A percentile compares a stretch with the other conserved stretches of the same genome.
Evolutionary conservation across 2,329 filamentous ascomycete genomes (phyloP).

Genomic region (Colletotrichum paranaense): DNA sequence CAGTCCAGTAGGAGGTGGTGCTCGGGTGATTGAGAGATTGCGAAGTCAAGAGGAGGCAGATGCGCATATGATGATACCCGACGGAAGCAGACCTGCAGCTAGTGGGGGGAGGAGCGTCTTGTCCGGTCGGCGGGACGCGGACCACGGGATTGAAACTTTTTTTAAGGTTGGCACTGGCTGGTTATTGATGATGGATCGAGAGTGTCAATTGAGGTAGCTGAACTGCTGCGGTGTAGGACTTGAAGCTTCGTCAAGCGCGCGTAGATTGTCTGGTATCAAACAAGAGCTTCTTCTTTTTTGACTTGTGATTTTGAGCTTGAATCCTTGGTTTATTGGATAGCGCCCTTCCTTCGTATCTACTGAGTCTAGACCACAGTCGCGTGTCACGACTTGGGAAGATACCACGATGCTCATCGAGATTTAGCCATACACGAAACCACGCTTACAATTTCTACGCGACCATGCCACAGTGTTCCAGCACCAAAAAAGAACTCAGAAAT

Average conservation of each 20-base stretch:
- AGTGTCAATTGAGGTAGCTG: not conserved
- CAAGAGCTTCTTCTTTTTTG: not conserved
- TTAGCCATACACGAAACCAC: constrained; percentile 7
- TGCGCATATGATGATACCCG: constrained; percentile 20
- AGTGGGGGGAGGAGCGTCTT: constrained; percentile 23
- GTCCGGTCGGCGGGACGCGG: constrained; percentile 29
- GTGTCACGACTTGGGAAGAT: constrained; percentile 24
- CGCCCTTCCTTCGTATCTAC: not conserved
- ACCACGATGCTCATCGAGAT: constrained; percentile 22
- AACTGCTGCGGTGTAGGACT: not conserved
- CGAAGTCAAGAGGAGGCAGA: not conserved
- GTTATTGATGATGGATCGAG: not conserved
- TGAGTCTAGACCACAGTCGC: not conserved
- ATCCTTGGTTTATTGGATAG: not conserved
- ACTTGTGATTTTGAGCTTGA: not conserved
- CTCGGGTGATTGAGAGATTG: constrained; percentile 21
- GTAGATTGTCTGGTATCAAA: not conserved
- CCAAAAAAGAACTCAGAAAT: not conserved
- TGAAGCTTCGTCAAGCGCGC: not conserved
- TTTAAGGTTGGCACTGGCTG: constrained; percentile 11
- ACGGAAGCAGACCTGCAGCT: constrained; percentile 28
- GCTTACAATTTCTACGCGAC: not conserved
- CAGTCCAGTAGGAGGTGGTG: constrained; percentile 26
- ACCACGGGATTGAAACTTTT: constrained; percentile 17
- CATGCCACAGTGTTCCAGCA: not conserved